Base-by-base conservation (phyloP, 768 basidiomycete species). In the Dioszegia hungarica region DNA sequence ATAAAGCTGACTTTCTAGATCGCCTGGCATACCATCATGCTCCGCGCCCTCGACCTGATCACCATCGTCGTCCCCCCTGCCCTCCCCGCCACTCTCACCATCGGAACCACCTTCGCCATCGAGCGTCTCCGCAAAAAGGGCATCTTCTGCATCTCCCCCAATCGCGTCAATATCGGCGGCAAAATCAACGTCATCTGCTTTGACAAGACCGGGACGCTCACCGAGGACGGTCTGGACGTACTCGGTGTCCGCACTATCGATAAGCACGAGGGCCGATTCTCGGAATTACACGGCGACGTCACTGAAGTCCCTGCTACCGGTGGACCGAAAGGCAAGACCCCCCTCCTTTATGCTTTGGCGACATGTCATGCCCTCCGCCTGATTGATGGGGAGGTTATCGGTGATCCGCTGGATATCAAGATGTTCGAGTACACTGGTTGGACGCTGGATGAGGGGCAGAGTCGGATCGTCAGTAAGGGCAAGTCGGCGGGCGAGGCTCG, bases 361-460 rank as follows among this genome's bases (percentile, higher is more conserved):
- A 98, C 95, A 2, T 98, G 95, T 68, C 95, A 99, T 76, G 91
- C 90, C 2, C 81, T 98, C 57, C 94, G 94, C 74, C 85, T 86
- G 77, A 84, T 99, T 24, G 85, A 90, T 56, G 87, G 86, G 1
- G 83, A 89, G 63, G 77, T 86, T n/a, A 85, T 99, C 37, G 95
- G 95, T 0, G 95, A 99, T 76, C 95, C 95, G 1, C 77, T 99
- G 36, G 95, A 99, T 72, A 85, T 87, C 56, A 93, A 94, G 78
- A 99, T 99, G 95, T 99, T 97, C 73, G 87, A 86, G 59, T 98
- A 95, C 72, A 97, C 95, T 6, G 84, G 84, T 49, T 99, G 95
- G 95, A 89, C 86, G 0, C 78, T 99, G 48, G 94, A 99, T 69
- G 95, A 98, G 78, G 94, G 94, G 85, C 86, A 33, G 86, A 84